Evolutionary conservation across 179 eudicot species (phyloP), one percentile per base, ranked within the genome.

Genomic region (Beta lomatogona): DNA sequence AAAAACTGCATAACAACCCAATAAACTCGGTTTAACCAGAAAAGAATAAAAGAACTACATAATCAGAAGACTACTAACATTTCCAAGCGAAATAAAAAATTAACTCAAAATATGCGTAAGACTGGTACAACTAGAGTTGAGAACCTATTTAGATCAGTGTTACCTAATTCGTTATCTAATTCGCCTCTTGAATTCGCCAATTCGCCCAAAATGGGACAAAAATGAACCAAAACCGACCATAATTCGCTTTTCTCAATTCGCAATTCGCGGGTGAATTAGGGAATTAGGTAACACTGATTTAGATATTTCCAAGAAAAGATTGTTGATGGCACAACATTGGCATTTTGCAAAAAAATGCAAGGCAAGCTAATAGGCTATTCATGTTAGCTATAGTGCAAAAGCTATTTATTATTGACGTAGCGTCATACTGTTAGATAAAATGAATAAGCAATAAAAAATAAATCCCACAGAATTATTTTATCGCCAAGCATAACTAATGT

Each of bases 1-100:
- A 96, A 96, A 90, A 96, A 94, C 99, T 94, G 96, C 86, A 89
- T 64, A 50, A 71, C 66, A 81, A 69, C 36, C 25, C 53, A 66
- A 66, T 66, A 60, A 80, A 58, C 48, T 68, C 80, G 76, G 54
- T 44, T 11, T 63, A 73, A 71, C 50, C 21, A n/a, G 28, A 36
- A 57, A 18, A 71, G 65, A 25, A 78, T 13, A 36, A 57, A 14
- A 13, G 36, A 55, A n/a, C 31, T 31, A 18, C 5, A 68, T 1
- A 53, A 64, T 31, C 52, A 54, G 52, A 67, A 52, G 31, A 28
- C 18, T 28, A 61, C 18, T 28, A 61, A 18, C 45, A 55, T 6
- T 63, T 44, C 59, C 15, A 28, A 73, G 61, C 53, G 58, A 7
- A 25, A 73, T 53, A 1, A 21, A 53, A 71, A 9, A 71, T 21